phyloP scores from a whole-genome alignment of 192 early-diverging fungal species.

The Jimgerdemannia flammicorona region DNA sequence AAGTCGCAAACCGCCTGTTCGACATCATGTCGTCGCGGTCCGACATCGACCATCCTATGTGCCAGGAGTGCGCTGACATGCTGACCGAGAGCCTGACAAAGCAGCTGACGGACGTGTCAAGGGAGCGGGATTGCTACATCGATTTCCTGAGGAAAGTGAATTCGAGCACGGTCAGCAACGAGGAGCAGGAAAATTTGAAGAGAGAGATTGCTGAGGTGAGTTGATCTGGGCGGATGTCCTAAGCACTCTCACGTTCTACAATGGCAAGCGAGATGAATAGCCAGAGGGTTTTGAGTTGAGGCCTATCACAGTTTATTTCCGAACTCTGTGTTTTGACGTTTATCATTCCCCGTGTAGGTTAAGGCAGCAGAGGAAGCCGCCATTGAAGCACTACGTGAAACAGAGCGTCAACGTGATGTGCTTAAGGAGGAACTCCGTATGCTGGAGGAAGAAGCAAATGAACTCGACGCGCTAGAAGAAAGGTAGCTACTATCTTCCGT shows the following conservation, averaged over 20 bases:
- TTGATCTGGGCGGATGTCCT: too few relatives aligned
- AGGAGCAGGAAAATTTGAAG: constrained; percentile 45
- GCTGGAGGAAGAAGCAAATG: constrained; percentile 50
- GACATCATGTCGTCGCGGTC: constrained; percentile 75
- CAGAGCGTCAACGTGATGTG: constrained; percentile 40
- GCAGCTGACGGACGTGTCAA: constrained; percentile 62
- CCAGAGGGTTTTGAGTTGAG: too few relatives aligned
- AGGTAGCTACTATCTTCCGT: constrained; percentile 26
- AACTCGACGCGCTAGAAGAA: constrained; percentile 55
- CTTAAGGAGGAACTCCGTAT: constrained; percentile 40
- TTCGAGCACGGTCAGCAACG: constrained; percentile 39
- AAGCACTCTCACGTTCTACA: too few relatives aligned
- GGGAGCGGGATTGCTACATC: constrained; percentile 74
- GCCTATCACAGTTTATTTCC: too few relatives aligned
- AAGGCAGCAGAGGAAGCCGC: constrained; percentile 31
- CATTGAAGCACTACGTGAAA: constrained; percentile 43
- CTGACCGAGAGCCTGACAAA: constrained; percentile 66
- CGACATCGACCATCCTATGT: constrained; percentile 78
- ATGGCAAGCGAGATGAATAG: too few relatives aligned
- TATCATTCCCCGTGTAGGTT: constrained; percentile 13
- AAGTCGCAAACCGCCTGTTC: constrained; percentile 67
- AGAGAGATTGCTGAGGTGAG: constrained; percentile 49
- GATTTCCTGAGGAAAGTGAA: constrained; percentile 63
- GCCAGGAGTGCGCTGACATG: constrained; percentile 87
- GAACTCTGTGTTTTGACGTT: background rate